Evolutionary conservation across 208 protist species (phyloP).

Genomic region (Wallacemonas sp.): DNA sequence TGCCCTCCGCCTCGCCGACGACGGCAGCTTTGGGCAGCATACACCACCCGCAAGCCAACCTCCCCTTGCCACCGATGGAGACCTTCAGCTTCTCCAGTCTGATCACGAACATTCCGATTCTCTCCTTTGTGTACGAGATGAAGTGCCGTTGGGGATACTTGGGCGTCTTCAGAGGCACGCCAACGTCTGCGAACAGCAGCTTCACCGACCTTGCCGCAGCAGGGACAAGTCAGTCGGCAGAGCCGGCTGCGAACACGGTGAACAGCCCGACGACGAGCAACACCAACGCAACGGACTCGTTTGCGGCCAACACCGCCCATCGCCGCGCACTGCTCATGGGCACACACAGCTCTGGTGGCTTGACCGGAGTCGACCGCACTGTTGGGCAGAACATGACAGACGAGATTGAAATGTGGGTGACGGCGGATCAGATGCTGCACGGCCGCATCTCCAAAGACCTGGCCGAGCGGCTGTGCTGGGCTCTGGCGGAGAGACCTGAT

Average conservation of each 20-base stretch:
- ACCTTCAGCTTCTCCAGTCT: conserved; percentile 88
- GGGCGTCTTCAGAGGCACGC: conserved; percentile 48
- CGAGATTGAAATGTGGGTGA: conserved; percentile 88
- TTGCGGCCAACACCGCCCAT: background rate
- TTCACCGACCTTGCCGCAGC: conserved; percentile 9
- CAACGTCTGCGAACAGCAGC: conserved; percentile 19
- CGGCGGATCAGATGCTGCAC: conserved; percentile 77
- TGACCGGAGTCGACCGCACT: conserved; percentile 25
- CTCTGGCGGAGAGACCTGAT: conserved; percentile 67
- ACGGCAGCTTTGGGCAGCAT: background rate
- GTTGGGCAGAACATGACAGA: conserved; percentile 46
- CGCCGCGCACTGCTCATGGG: background rate
- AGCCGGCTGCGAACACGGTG: conserved; percentile 22
- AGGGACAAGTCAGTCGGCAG: conserved; percentile 6
- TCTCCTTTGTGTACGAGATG: conserved; percentile 89
- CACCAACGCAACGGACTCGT: background rate
- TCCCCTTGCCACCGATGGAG: conserved; percentile 69
- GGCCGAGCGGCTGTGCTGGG: conserved; percentile 69
- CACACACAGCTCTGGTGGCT: conserved; percentile 14
- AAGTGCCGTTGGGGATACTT: conserved; percentile 76
- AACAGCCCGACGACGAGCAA: conserved; percentile 18
- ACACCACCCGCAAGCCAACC: background rate
- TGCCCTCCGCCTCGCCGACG: background rate
- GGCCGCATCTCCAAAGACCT: conserved; percentile 65
- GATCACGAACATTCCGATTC: conserved; percentile 82